Evolutionary conservation across 2,329 filamentous ascomycete genomes (phyloP).

Genomic region (Venturia effusa): DNA sequence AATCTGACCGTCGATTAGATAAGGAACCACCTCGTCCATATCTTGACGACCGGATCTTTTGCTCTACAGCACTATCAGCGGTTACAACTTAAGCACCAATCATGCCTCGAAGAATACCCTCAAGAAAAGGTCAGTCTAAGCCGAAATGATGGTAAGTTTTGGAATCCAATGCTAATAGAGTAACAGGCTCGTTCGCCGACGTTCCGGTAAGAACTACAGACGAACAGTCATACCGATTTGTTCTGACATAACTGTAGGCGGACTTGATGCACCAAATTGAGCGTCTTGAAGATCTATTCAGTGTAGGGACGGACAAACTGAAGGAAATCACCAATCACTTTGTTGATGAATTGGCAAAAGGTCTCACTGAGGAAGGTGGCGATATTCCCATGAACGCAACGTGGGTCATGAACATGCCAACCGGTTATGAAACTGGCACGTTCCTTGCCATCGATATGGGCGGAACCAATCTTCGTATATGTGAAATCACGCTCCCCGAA

Average conservation of each 20-base stretch:
- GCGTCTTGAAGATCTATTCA: constrained; percentile 73
- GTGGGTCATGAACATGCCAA: constrained; percentile 88
- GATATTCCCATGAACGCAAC: constrained; percentile 98
- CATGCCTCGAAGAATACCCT: constrained; percentile 9
- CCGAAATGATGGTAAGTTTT: not conserved
- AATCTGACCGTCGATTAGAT: not conserved
- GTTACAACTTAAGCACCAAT: not conserved
- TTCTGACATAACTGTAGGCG: not conserved
- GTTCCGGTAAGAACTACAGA: not conserved
- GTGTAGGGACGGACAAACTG: constrained; percentile 64
- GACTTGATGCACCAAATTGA: constrained; percentile 52
- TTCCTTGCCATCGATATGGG: constrained; percentile 93
- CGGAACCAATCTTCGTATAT: constrained; percentile 89
- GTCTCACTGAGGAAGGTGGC: constrained; percentile 75
- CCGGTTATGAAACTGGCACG: constrained; percentile 76
- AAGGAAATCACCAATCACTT: constrained; percentile 90
- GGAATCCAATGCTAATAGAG: not conserved
- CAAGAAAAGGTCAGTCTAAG: constrained; percentile 6
- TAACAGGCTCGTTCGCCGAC: constrained; percentile 10
- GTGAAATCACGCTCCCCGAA: constrained; percentile 81
- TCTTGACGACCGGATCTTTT: not conserved
- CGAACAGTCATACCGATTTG: too few relatives aligned
- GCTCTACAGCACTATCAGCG: not conserved
- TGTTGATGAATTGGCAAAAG: constrained; percentile 75
- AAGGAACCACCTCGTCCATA: not conserved